Evolutionary conservation across 164 flowering plant genomes (phyloP), one percentile per base, ranked within the genome.

Genomic region (Sedum album): DNA sequence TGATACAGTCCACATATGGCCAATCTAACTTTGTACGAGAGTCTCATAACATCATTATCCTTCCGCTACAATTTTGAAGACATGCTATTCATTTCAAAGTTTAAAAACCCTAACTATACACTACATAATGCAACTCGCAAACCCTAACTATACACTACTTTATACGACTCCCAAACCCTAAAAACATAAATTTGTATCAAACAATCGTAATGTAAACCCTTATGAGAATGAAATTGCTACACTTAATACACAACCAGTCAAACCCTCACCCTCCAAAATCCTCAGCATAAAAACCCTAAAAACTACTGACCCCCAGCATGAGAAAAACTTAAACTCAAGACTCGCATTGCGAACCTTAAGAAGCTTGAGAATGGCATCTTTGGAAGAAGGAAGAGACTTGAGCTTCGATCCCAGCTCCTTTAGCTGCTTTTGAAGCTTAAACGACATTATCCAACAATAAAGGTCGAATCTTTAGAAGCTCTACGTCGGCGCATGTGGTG

Each of bases 341-440:
- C 25, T 8, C 46, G 30, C 30, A 66, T 4, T 30, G 8, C 74
- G 69, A 63, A 89, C 98, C 93, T 88, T 88, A 26, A 91, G 73
- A 69, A 93, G 91, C 84, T 89, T 86, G 69, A 87, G 55, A 26
- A 93, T 87, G 42, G 85, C 76, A 71, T 89, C 98, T 73, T 91
- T 93, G 60, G 85, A 68, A 35, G 86, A 48, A 14, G 96, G 94
- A 74, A 82, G 90, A 23, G 65, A 69, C 60, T 87, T 84, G 71
- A 93, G 90, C 95, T 87, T 89, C 68, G 88, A 83, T 76, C 97
- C 97, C 38, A 91, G 68, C 76, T 89, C 95, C 78, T 72, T 77
- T 61, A 93, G 86, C 87, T 83, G 88, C 72, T 80, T 77, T 66
- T 81, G 81, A 26, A 78, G 76, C 80, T 81, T 82, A 55, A 77